Conservation (phyloP, 2,329 filamentous ascomycete species). For the Nigrograna mackinnonii region DNA sequence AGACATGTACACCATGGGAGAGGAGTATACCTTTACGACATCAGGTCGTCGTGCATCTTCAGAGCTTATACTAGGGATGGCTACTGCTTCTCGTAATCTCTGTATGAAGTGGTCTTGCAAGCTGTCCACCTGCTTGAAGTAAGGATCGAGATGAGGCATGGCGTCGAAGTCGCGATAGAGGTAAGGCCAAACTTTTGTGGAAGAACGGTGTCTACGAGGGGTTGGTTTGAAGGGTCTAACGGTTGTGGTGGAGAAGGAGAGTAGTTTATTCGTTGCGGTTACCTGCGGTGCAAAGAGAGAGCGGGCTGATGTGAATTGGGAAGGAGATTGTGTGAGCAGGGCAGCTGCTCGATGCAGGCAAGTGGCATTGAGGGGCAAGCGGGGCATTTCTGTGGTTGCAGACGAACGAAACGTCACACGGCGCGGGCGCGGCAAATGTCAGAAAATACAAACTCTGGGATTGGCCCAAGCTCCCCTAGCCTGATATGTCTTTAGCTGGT, state of each 20-base stretch:
- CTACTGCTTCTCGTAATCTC: slow-evolving; percentile 86
- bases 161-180: slow-evolving; percentile 48
- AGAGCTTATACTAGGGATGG: slow-evolving; percentile 93
- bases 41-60: slow-evolving; percentile 87
- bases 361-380: slow-evolving; percentile 18
- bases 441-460: background rate
- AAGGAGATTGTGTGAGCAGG: slow-evolving; percentile 20
- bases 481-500: too few species aligned
- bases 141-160: slow-evolving; percentile 93
- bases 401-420: background rate
- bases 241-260: slow-evolving; percentile 7
- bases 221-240: slow-evolving; percentile 12
- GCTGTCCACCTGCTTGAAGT: slow-evolving; percentile 88
- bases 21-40: slow-evolving; percentile 70
- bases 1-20: background rate
- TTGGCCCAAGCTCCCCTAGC: slow-evolving; percentile 2
- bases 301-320: slow-evolving; percentile 26
- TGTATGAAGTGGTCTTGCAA: slow-evolving; percentile 84
- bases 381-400: slow-evolving; percentile 13
- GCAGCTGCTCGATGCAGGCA: slow-evolving; percentile 4
- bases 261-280: slow-evolving; percentile 21
- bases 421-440: background rate
- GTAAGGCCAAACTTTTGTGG: slow-evolving; percentile 46
- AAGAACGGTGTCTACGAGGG: background rate
- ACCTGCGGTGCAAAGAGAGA: slow-evolving; percentile 27